phyloP scores from a whole-genome alignment of 192 early-diverging fungal genomes.

The Glomus cerebriforme region DNA sequence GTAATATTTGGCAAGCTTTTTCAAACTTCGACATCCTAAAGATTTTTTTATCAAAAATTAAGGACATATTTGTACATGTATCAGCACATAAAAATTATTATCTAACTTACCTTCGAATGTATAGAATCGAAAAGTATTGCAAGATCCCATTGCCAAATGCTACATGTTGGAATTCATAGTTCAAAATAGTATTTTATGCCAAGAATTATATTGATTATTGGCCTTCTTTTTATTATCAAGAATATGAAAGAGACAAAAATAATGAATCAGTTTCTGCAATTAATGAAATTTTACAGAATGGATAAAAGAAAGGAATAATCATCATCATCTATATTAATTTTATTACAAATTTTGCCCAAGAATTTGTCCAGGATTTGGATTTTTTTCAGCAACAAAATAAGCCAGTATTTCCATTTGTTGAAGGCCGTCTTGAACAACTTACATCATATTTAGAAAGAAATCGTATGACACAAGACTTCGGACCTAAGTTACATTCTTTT shows the following conservation, averaged over 20 bases:
- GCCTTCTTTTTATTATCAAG: background rate
- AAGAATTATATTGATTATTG: background rate
- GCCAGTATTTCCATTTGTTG: no score
- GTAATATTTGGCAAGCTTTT: background rate
- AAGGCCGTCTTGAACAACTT: conserved; percentile 5
- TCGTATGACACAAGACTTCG: conserved; percentile 3
- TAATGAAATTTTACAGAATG: background rate
- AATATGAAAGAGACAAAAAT: background rate
- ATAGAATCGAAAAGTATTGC: background rate
- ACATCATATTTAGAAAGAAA: conserved; percentile 3
- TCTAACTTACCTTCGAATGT: background rate
- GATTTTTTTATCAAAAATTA: background rate
- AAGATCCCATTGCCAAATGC: background rate
- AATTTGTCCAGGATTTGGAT: background rate
- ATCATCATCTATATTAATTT: background rate
- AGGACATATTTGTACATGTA: background rate
- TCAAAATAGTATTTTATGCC: no score
- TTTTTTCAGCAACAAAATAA: background rate
- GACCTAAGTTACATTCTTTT: background rate
- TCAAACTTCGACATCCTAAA: background rate
- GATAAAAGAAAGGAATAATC: background rate
- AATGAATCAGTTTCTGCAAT: background rate
- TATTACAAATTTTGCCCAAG: background rate
- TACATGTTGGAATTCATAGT: background rate
- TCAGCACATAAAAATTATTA: background rate